These are phyloP conservation scores for Scutellaria baicalensis DNA, from an alignment of 257 asterid species.

Conservation along the genomic window DNA sequence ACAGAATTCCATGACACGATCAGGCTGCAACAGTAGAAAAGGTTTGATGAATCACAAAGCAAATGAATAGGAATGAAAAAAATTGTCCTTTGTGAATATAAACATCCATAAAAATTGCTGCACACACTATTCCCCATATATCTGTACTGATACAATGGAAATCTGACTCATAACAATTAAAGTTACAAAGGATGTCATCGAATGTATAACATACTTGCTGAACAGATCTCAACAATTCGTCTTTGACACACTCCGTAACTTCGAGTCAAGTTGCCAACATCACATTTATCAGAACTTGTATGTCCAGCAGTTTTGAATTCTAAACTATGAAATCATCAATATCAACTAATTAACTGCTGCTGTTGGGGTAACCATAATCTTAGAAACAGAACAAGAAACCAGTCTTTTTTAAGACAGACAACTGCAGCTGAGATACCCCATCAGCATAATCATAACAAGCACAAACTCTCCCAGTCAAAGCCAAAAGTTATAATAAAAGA, in stretches of 20 bases:
- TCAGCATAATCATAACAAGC: neutral
- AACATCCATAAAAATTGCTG: neutral
- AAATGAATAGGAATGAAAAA: neutral
- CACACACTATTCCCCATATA: neutral
- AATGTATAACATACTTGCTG: neutral
- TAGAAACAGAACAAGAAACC: neutral
- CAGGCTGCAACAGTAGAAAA: slow-evolving; percentile 62
- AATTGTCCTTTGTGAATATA: neutral
- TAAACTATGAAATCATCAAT: neutral
- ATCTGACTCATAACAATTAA: neutral
- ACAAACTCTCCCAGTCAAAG: neutral
- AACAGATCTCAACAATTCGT: neutral
- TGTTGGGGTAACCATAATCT: neutral
- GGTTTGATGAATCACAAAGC: neutral
- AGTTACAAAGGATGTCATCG: neutral
- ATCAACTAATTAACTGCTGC: neutral
- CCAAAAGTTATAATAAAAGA: neutral
- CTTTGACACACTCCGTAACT: neutral
- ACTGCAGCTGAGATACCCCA: neutral
- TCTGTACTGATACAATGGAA: neutral
- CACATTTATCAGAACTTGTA: neutral
- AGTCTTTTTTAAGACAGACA: neutral
- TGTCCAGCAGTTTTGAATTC: neutral
- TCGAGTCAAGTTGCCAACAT: neutral
- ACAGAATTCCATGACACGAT: slow-evolving; percentile 97